These are phyloP conservation scores for Crucihimalaya himalaica DNA, from an alignment of 345 rosid species.

Conservation along the genomic window DNA sequence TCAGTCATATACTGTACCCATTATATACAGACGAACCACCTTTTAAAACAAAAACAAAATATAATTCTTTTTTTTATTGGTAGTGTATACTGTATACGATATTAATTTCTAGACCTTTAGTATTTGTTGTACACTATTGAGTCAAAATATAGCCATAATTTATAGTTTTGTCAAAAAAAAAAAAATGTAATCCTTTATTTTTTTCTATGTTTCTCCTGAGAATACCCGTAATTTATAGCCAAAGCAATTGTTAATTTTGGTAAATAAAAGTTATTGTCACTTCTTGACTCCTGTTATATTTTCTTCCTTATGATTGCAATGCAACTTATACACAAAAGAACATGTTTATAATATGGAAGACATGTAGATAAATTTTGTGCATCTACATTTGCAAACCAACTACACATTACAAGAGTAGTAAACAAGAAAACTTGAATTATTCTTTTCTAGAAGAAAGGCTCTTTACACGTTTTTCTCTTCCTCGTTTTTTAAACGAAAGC, in stretches of 20 bases:
- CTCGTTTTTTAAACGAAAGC: neutral
- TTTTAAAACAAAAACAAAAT: neutral
- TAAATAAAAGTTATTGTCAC: neutral
- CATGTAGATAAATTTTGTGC: neutral
- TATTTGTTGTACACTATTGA: neutral
- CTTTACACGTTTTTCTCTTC: conserved; percentile 24
- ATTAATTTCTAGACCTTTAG: neutral
- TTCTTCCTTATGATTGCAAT: neutral
- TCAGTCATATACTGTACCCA: neutral
- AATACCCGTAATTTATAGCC: neutral
- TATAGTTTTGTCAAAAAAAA: neutral
- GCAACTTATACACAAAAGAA: neutral
- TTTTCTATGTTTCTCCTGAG: neutral
- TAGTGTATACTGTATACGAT: neutral
- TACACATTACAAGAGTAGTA: conserved; percentile 7
- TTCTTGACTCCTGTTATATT: neutral
- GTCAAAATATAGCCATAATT: conserved; percentile 2
- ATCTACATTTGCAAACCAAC: conserved; percentile 28
- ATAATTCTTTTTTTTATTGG: neutral
- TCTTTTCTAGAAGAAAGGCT: conserved; percentile 15
- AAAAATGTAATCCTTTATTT: neutral
- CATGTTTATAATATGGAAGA: neutral
- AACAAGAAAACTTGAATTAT: conserved; percentile 9
- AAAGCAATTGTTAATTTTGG: neutral
- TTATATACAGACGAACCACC: neutral